Evolutionary conservation across 2,329 filamentous ascomycete species (phyloP).

Genomic region (Davidsoniella eucalypti): DNA sequence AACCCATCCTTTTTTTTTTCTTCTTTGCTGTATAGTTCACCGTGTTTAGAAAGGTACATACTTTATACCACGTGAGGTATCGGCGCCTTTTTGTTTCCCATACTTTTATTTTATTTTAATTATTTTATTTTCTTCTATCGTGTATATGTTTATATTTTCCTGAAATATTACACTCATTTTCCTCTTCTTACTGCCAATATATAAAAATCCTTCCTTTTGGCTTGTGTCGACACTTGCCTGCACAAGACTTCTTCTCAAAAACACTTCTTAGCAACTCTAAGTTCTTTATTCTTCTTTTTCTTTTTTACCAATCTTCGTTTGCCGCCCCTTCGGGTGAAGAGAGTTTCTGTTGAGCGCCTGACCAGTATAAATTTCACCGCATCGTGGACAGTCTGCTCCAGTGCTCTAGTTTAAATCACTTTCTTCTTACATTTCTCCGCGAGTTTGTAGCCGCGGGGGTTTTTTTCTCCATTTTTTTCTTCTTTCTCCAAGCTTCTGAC

Average conservation of each 20-base stretch:
- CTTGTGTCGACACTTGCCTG: too few relatives aligned
- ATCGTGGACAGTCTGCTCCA: not conserved
- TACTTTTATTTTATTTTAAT: not conserved
- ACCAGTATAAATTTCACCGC: not conserved
- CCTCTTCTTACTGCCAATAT: too few relatives aligned
- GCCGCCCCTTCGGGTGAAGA: conserved; percentile 7
- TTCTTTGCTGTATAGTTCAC: too few relatives aligned
- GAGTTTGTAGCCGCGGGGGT: not conserved
- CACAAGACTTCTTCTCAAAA: too few relatives aligned
- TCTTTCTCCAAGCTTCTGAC: not conserved
- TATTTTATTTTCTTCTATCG: not conserved
- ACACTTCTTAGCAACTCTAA: not conserved
- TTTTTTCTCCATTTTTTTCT: not conserved
- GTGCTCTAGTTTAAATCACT: not conserved
- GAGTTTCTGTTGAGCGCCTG: not conserved
- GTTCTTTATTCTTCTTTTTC: not conserved
- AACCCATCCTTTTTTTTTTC: not conserved
- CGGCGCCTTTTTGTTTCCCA: not conserved
- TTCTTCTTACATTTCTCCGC: not conserved
- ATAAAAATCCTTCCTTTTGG: too few relatives aligned
- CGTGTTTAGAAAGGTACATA: too few relatives aligned
- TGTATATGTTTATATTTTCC: not conserved
- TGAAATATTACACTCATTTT: too few relatives aligned
- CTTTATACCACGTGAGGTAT: too few relatives aligned
- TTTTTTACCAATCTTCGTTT: not conserved